phyloP scores from a whole-genome alignment of 306 rosid species.

The Prunus armeniaca region DNA sequence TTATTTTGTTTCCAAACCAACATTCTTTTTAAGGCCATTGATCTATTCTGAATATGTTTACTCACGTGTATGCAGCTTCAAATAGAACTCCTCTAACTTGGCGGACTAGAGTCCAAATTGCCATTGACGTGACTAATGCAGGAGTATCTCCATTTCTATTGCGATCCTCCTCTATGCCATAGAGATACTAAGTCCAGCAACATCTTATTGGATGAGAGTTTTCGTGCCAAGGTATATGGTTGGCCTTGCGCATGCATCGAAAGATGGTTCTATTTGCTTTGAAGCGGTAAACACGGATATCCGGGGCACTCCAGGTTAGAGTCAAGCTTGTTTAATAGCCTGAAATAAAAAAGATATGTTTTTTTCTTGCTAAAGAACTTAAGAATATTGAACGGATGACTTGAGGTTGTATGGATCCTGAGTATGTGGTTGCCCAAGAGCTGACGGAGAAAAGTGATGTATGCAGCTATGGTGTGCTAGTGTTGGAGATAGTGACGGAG shows the following conservation, averaged over 20 bases:
- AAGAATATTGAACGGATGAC: too few relatives aligned
- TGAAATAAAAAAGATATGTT: too few relatives aligned
- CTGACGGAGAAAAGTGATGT: too few relatives aligned
- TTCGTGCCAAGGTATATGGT: conserved; percentile 78
- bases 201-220: conserved; percentile 80
- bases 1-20: background rate
- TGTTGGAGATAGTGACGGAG: too few relatives aligned
- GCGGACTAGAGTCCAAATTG: conserved; percentile 83
- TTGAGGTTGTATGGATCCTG: too few relatives aligned
- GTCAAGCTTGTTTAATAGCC: too few relatives aligned
- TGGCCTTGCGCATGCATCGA: conserved; percentile 96
- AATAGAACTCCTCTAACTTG: conserved; percentile 78
- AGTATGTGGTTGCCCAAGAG: too few relatives aligned
- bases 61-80: conserved; percentile 54
- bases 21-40: background rate
- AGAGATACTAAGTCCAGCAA: too few relatives aligned
- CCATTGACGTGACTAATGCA: conserved; percentile 95
- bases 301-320: too few relatives aligned
- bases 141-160: conserved; percentile 98
- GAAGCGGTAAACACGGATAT: conserved; percentile 83
- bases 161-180: conserved; percentile 95
- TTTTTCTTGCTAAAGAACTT: too few relatives aligned
- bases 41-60: conserved; percentile 15
- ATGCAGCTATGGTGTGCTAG: too few relatives aligned
- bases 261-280: conserved; percentile 73